Evolutionary conservation across 345 rosid genomes (phyloP).

Genomic region (Linum usitatissimum): DNA sequence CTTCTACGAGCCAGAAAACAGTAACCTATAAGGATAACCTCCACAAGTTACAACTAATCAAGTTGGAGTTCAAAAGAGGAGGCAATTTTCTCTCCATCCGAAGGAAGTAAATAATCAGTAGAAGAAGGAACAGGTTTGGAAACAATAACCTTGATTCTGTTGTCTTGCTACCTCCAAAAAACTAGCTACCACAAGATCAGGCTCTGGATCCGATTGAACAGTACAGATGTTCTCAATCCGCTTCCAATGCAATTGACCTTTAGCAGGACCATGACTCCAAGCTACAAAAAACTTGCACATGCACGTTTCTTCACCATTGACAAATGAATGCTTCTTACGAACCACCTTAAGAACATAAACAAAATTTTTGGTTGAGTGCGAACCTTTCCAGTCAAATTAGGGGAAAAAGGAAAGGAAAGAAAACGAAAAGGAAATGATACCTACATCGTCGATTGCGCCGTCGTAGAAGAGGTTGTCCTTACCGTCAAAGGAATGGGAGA

Average conservation of each 20-base stretch:
- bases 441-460: constrained; percentile 32
- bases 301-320: constrained; percentile 32
- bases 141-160: constrained; percentile 9
- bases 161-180: constrained; percentile 18
- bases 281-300: constrained; percentile 26
- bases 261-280: constrained; percentile 37
- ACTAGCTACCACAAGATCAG: constrained; percentile 12
- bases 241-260: constrained; percentile 11
- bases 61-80: neutral
- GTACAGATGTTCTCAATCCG: constrained; percentile 33
- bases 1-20: neutral
- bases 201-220: constrained; percentile 7
- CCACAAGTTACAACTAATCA: neutral
- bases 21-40: neutral
- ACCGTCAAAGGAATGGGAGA: constrained; percentile 19
- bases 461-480: constrained; percentile 32
- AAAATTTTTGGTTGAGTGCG: neutral
- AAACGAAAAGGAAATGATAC: neutral
- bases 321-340: constrained; percentile 20
- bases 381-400: neutral
- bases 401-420: neutral
- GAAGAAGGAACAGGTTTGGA: neutral
- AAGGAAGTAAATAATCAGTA: neutral
- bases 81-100: neutral
- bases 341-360: constrained; percentile 17